phyloP scores from a whole-genome alignment of 208 protist species.

The Crithidia mellificae region DNA sequence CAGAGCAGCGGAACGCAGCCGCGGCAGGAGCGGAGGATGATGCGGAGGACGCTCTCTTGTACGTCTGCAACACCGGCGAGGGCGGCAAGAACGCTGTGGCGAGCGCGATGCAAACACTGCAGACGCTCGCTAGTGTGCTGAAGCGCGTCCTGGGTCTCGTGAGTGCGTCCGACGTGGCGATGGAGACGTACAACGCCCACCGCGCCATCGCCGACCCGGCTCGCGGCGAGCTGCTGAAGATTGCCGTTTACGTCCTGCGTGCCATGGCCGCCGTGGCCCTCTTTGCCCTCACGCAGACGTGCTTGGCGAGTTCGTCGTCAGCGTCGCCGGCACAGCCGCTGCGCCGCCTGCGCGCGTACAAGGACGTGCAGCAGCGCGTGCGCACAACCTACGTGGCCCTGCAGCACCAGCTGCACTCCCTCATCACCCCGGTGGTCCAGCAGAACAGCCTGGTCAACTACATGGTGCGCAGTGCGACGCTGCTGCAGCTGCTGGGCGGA shows the following conservation, averaged over 20 bases:
- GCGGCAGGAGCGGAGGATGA: neutral
- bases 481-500: slow-evolving; percentile 82
- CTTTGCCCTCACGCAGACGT: slow-evolving; percentile 37
- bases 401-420: slow-evolving; percentile 53
- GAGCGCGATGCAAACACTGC: slow-evolving; percentile 18
- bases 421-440: slow-evolving; percentile 59
- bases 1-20: slow-evolving; percentile 1
- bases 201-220: slow-evolving; percentile 65
- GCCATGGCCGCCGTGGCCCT: slow-evolving; percentile 42
- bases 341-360: slow-evolving; percentile 18
- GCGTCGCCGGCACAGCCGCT: neutral
- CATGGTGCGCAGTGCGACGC: slow-evolving; percentile 81
- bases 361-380: slow-evolving; percentile 31
- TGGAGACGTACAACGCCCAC: slow-evolving; percentile 80
- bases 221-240: slow-evolving; percentile 66
- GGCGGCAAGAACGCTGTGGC: slow-evolving; percentile 8
- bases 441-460: slow-evolving; percentile 71
- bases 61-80: neutral
- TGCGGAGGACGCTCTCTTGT: neutral
- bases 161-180: slow-evolving; percentile 69
- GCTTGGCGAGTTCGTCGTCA: neutral
- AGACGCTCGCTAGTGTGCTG: slow-evolving; percentile 30
- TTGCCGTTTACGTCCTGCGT: slow-evolving; percentile 67
- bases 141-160: slow-evolving; percentile 62
- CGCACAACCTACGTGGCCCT: slow-evolving; percentile 36